phyloP scores from a whole-genome alignment of 2,329 filamentous ascomycete genomes.

The Fusarium liriodendri region DNA sequence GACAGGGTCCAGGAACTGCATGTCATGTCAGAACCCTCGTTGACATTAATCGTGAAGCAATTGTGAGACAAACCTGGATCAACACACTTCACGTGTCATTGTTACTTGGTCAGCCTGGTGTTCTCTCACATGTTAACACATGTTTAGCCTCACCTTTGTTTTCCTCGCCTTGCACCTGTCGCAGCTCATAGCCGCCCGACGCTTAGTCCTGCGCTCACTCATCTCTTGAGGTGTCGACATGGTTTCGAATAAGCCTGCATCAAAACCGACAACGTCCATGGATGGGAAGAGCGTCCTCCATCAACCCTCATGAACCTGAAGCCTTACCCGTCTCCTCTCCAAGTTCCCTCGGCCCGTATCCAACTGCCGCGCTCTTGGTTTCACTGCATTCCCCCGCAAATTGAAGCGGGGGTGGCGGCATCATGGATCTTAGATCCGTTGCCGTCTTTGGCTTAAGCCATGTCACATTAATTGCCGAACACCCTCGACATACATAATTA shows the following conservation, averaged over 20 bases:
- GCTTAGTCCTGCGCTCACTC: constrained; percentile 9
- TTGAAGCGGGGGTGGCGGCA: constrained; percentile 18
- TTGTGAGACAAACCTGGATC: constrained; percentile 8
- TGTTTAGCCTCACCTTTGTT: constrained; percentile 7
- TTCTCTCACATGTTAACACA: neutral
- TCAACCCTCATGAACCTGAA: neutral
- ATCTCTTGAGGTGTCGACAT: constrained; percentile 7
- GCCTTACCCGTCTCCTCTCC: neutral
- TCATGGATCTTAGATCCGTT: constrained; percentile 1
- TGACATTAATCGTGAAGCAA: neutral
- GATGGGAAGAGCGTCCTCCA: neutral
- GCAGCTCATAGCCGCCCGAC: constrained; percentile 18
- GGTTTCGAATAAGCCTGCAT: neutral
- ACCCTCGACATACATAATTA: neutral
- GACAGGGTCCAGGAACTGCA: constrained; percentile 17
- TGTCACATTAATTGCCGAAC: constrained; percentile 3
- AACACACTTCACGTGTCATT: constrained; percentile 3
- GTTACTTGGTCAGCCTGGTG: neutral
- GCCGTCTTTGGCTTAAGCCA: neutral
- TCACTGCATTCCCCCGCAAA: constrained; percentile 4
- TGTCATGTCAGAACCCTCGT: neutral
- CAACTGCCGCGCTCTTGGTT: constrained; percentile 13
- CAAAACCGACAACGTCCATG: neutral
- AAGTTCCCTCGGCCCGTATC: neutral
- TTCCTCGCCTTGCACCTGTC: constrained; percentile 16